These are phyloP conservation scores for Citrus hindsii DNA, from an alignment of 345 rosid genomes.

Conservation along the genomic window DNA sequence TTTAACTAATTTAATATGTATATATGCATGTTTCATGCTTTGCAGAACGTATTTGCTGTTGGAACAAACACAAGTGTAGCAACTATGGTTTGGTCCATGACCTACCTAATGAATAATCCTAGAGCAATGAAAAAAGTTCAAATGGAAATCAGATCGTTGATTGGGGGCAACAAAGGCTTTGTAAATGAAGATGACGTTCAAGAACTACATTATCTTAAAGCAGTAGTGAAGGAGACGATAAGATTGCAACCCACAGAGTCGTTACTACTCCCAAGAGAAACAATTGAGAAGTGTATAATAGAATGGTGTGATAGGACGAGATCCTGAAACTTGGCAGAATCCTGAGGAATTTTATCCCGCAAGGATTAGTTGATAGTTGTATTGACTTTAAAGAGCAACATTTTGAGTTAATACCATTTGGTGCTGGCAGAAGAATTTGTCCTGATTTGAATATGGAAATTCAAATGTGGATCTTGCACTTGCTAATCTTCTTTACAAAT, in stretches of 20 bases:
- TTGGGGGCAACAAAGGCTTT: conserved; percentile 20
- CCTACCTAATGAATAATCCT: conserved; percentile 30
- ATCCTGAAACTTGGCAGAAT: neutral
- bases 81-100: conserved; percentile 34
- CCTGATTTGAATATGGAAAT: conserved; percentile 14
- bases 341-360: neutral
- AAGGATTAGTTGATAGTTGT: neutral
- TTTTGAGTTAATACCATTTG: conserved; percentile 25
- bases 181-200: conserved; percentile 30
- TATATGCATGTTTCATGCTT: neutral
- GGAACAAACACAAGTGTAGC: conserved; percentile 28
- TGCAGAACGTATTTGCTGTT: conserved; percentile 28
- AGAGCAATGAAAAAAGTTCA: conserved; percentile 30
- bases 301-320: conserved; percentile 20
- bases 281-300: neutral
- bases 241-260: conserved; percentile 8
- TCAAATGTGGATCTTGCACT: conserved; percentile 17
- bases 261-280: conserved; percentile 11
- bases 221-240: conserved; percentile 42
- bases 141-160: conserved; percentile 17
- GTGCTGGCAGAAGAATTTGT: conserved; percentile 30
- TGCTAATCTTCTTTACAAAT: conserved; percentile 17
- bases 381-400: conserved; percentile 21
- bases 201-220: conserved; percentile 33
- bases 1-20: too few species aligned